Conservation (phyloP, 2,329 filamentous ascomycete species). For the Cyclaneusma minus region DNA sequence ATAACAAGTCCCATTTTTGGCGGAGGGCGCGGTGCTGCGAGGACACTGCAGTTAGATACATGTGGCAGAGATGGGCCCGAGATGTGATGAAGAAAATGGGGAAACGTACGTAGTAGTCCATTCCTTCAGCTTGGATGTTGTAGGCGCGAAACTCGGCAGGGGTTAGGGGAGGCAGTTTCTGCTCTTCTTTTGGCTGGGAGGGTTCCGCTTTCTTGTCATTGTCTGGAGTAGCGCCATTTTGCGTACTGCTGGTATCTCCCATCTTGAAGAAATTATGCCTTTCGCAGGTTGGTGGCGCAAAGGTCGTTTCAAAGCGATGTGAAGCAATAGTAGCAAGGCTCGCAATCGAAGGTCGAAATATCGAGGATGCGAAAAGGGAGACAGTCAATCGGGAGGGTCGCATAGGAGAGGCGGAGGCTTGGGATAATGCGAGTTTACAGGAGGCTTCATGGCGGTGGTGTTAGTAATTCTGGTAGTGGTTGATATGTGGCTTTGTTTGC, state of each 20-base stretch:
- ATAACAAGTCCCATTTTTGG: conserved; percentile 54
- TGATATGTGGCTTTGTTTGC: too few species aligned
- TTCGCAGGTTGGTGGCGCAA: too few species aligned
- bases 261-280: too few species aligned
- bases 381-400: too few species aligned
- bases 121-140: conserved; percentile 45
- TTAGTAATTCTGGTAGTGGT: too few species aligned
- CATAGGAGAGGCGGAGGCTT: too few species aligned
- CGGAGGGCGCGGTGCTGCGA: conserved; percentile 72
- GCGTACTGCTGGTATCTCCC: not conserved
- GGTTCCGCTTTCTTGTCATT: conserved; percentile 2
- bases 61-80: not conserved
- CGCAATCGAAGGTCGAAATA: too few species aligned
- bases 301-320: too few species aligned
- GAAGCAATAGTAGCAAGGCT: too few species aligned
- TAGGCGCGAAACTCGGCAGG: conserved; percentile 41
- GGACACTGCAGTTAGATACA: conserved; percentile 1
- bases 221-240: not conserved
- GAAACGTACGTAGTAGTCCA: conserved; percentile 41
- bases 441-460: too few species aligned
- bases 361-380: too few species aligned
- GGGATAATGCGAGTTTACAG: too few species aligned
- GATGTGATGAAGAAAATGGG: not conserved
- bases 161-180: conserved; percentile 34
- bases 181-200: not conserved